Evolutionary conservation across 2,329 filamentous ascomycete genomes (phyloP), one percentile per base, ranked within the genome.

Genomic region (Epichloe festucae): DNA sequence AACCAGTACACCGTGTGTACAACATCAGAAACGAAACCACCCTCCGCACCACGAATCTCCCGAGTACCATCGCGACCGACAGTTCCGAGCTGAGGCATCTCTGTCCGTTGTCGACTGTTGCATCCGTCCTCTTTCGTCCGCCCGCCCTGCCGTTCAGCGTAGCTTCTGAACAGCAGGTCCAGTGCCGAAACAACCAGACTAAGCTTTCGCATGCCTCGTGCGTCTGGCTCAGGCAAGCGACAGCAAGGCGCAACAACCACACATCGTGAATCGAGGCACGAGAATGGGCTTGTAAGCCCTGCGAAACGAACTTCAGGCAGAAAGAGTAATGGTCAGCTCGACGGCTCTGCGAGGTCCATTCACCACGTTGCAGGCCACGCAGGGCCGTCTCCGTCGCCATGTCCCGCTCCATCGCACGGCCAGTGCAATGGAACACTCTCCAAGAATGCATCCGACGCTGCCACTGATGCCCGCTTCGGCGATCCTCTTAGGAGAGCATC

Each of bases 221-320:
- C 71, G 64, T 71, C 76, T 62, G 73, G 70, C 67, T 74, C 74
- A 67, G 67, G 72, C 67, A 81, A 81, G 75, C 77, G 77, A 79
- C 76, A 79, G 68, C 73, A 75, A 72, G 75, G 74, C 71, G 74
- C 74, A 66, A 74, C 74, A 66, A 70, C 70, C 59, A 84, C 75
- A 72, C 77, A 82, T 68, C 81, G 82, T 73, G 84, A 84, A 70
- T 80, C 76, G 63, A 82, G 85, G 69, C 85, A 94, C 72, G 89
- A 95, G 72, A 89, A 87, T 84, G 89, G 88, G 65, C 76, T 89
- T 68, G 85, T 89, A 76, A 83, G 83, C 63, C 65, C 68, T 54
- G 65, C 63, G 48, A 71, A 68, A 59, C 69, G 69, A 60, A 57
- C 61, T 52, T 59, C 63, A 45, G 63, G 62, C 58, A 70, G 62